phyloP scores from a whole-genome alignment of 352 stramenopile species.

The Globisporangium nagaii region DNA sequence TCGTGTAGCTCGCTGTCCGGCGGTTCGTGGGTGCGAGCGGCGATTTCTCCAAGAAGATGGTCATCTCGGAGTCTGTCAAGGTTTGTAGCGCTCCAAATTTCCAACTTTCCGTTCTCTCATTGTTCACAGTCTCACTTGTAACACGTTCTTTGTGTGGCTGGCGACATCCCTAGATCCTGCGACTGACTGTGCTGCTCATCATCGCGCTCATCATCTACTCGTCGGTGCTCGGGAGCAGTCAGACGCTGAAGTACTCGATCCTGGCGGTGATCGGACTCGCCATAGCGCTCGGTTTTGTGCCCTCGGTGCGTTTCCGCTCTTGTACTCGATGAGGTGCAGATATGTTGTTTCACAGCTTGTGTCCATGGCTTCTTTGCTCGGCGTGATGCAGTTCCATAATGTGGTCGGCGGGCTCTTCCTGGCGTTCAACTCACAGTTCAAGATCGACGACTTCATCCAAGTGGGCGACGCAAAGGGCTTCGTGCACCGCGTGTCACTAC shows the following conservation, averaged over 20 bases:
- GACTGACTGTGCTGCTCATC: conserved; percentile 69
- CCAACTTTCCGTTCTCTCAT: too few species aligned
- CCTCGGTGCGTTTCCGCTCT: conserved; percentile 57
- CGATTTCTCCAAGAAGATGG: conserved; percentile 83
- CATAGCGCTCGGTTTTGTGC: conserved; percentile 82
- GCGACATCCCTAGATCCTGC: conserved; percentile 59
- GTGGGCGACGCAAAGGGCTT: conserved; percentile 72
- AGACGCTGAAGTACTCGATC: conserved; percentile 79
- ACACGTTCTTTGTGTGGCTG: too few species aligned
- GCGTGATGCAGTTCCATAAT: conserved; percentile 57
- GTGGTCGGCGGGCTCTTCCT: conserved; percentile 81
- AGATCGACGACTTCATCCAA: conserved; percentile 85
- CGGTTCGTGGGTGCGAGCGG: conserved; percentile 75
- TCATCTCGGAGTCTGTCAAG: conserved; percentile 88
- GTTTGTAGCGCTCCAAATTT: conserved; percentile 25
- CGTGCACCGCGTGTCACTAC: conserved; percentile 76
- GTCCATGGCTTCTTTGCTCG: not conserved
- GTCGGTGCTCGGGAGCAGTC: conserved; percentile 61
- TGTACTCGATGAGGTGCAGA: too few species aligned
- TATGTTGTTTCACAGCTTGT: too few species aligned
- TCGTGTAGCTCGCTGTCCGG: conserved; percentile 54
- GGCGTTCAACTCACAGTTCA: conserved; percentile 87
- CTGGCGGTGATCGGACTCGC: conserved; percentile 77
- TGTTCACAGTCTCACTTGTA: too few species aligned
- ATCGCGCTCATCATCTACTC: conserved; percentile 85